Evolutionary conservation across 495 filamentous ascomycete genomes (phyloP).

Genomic region (Neurospora cerealis): DNA sequence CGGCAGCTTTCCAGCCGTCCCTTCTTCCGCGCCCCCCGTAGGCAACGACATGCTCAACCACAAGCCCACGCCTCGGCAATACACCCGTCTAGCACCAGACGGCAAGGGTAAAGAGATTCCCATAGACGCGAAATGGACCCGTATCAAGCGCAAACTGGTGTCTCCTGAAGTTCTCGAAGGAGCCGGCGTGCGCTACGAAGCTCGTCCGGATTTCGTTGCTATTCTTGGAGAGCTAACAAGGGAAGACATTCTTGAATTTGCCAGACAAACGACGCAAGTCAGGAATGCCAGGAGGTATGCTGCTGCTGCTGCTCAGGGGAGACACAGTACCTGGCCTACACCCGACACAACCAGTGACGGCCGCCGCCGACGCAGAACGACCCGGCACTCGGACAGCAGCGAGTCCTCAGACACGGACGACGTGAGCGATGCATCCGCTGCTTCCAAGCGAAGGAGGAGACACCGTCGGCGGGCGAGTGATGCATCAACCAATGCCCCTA

Average conservation of each 20-base stretch:
- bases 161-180: conserved; percentile 57
- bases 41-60: conserved; percentile 3
- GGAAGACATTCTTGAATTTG: conserved; percentile 51
- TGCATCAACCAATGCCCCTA: background rate
- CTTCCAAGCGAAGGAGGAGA: background rate
- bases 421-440: conserved; percentile 14
- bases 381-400: background rate
- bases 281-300: conserved; percentile 29
- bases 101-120: conserved; percentile 50
- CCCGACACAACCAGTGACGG: conserved; percentile 11
- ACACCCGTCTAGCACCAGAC: conserved; percentile 36
- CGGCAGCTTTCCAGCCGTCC: conserved; percentile 2
- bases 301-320: background rate
- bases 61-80: conserved; percentile 4
- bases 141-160: conserved; percentile 53
- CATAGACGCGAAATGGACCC: conserved; percentile 60
- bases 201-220: conserved; percentile 56
- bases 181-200: conserved; percentile 58
- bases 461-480: background rate
- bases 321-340: background rate
- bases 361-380: background rate
- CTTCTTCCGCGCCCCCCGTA: conserved; percentile 7
- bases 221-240: conserved; percentile 51
- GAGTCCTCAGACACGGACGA: conserved; percentile 12
- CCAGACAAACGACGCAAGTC: conserved; percentile 44